Evolutionary conservation across 2,329 filamentous ascomycete genomes (phyloP), one percentile per base, ranked within the genome.

Genomic region (Penicillium sp.): DNA sequence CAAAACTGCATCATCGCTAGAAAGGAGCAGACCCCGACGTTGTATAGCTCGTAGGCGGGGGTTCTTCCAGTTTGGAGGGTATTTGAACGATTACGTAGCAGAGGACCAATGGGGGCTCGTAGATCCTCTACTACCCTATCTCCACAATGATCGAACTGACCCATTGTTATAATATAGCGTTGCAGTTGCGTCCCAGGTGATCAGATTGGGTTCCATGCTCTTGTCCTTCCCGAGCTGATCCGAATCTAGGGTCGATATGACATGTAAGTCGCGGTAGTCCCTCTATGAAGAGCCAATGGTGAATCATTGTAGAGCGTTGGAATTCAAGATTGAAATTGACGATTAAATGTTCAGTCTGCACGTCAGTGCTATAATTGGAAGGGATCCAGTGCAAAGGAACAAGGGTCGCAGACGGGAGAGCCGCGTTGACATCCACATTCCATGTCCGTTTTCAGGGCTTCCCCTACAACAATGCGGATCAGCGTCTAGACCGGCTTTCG

Each of bases 161-260:
- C 43, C 48, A 66, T 65, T 66, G 60, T 66, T 49, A 49, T 40
- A 40, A 54, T 41, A 40, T 37, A 58, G 48, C 56, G 63, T 66
- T 66, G 55, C 63, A 63, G 61, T 66, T 65, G 61, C 63, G 59
- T 61, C 46, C 58, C 54, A 54, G 18, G 35, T 31, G 6, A 51
- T 45, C 14, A 31, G 1, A 31, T 12, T 48, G 49, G 47, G 15
- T 12, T 22, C 29, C 46, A 58, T 12, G 47, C 33, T 53, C 14
- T 49, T 18, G n/a, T 41, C 27, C 33, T 22, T 37, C 33, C 26
- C 40, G 35, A 37, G 35, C 9, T 12, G 2, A 14, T 27, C 49
- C 26, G 48, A 43, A 15, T 37, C 14, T 22, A 33, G 33, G 49
- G 25, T 42, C 25, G 47, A 46, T 35, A 58, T 61, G 58, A 59